Conservation (phyloP, 2,329 filamentous ascomycete species). For the Aspergillus vadensis region DNA sequence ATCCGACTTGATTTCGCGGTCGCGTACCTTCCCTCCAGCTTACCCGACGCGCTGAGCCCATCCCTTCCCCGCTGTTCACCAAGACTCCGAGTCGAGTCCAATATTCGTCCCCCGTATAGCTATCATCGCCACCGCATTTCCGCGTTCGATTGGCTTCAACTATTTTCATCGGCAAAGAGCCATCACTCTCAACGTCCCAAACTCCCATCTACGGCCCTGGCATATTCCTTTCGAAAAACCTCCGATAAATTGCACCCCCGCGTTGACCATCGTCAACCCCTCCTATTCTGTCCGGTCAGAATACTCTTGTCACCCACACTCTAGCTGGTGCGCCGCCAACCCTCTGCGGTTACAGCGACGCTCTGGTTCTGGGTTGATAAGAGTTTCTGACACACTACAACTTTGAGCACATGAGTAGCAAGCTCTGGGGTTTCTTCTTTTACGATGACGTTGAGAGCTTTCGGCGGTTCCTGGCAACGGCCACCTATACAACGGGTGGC, state of each 20-base stretch:
- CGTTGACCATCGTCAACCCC: conserved; percentile 20
- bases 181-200: background rate
- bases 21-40: conserved; percentile 16
- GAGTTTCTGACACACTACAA: conserved; percentile 40
- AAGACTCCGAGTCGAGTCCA: conserved; percentile 20
- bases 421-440: conserved; percentile 95
- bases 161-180: background rate
- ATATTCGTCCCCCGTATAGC: conserved; percentile 8
- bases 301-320: conserved; percentile 39
- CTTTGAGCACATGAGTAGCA: conserved; percentile 80
- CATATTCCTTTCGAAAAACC: background rate
- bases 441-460: conserved; percentile 97
- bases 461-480: conserved; percentile 79
- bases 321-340: conserved; percentile 80
- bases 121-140: conserved; percentile 27
- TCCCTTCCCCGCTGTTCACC: conserved; percentile 1
- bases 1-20: conserved; percentile 8
- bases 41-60: conserved; percentile 3
- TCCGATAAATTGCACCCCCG: conserved; percentile 13
- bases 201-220: background rate
- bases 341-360: conserved; percentile 87
- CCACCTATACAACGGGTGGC: conserved; percentile 53
- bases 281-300: conserved; percentile 20
- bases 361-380: conserved; percentile 62
- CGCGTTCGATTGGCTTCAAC: conserved; percentile 8